Evolutionary conservation across 2,329 filamentous ascomycete genomes (phyloP), one percentile per base, ranked within the genome.

Genomic region (Paraconiothyrium sp.): DNA sequence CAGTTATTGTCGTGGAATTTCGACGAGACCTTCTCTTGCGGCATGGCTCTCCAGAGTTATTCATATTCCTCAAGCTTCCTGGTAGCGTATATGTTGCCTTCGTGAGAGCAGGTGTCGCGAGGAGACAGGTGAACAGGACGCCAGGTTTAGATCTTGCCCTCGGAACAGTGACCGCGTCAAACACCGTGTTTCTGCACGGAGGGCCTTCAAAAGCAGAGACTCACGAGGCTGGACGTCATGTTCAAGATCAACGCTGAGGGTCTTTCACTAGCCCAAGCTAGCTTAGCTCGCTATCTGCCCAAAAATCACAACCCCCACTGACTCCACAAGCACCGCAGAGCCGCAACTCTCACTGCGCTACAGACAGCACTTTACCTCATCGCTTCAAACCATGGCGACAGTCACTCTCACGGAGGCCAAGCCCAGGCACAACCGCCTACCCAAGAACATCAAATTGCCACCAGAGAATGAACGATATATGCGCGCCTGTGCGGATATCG

Each of bases 401-500:
- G 84, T 87, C 75, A 91, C 86, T 39, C 80, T 86, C 72, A 86
- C 85, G 59, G 80, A 85, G 62, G 76, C 78, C 2, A 71, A 70
- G 66, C 73, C 81, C 14, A 82, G 84, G 69, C 50, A 54, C 50
- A 83, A 84, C 67, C 85, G 84, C 63, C 76, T 86, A 34, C 85
- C 89, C 71, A 95, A 92, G 79, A 90, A 88, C 72, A 82, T 86
- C 69, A 92, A 94, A 70, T 85, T 97, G 13, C 87, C 93, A 2
- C 92, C 95, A 30, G 95, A 99, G 81, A 97, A 94, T 80, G 95
- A 99, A 82, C 90, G 95, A 56, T 97, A 92, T 78, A 88, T 98
- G 79, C 89, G 93, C 78, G 95, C 93, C 71, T 99, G 96, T 80
- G 94, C 94, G 65, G 96, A 99, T 72, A 94, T 99, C 73, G 94